Base-by-base conservation (phyloP, 305 asterid genomes). In the Fraxinus sp. region DNA sequence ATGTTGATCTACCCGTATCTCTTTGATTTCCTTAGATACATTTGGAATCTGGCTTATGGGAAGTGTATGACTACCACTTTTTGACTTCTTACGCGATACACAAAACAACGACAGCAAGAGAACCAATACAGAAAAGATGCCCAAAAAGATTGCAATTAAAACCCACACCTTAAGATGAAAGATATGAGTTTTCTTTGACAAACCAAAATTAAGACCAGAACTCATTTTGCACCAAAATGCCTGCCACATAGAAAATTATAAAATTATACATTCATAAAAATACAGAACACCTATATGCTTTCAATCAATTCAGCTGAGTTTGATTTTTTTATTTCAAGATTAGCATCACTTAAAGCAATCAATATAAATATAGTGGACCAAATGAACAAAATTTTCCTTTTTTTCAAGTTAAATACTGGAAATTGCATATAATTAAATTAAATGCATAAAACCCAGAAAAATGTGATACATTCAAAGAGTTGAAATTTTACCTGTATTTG, bases 121-220 rank as follows among this genome's bases (percentile, higher is more conserved):
- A 76, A 88, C 84, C 79, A 88, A 79, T 26, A 87, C 81, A 71
- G 83, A 73, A 82, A 90, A 89, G 72, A 90, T 77, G 77, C 93
- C 94, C 35, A 92, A 85, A 78, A 87, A 88, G 79, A 91, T 85
- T 78, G 91, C 90, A 55, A 92, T 83, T 39, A 92, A 36, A 73
- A 89, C 88, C 94, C 95, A 94, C 87, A 91, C 94, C 92, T 86
- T 90, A 39, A 94, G 94, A 83, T 92, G 89, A 83, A 91, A 86
- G 79, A 92, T 88, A 82, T 86, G 91, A 83, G 93, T 91, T 89
- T 79, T 88, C 93, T 90, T 91, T 7, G 94, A 89, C 59, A 91
- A 83, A 73, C 88, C 90, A 18, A 85, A 88, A 76, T 84, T 91
- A 77, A 84, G 90, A 71, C 82, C 84, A 32, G 93, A 88, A 46